Evolutionary conservation across 768 basidiomycete genomes (phyloP).

Genomic region (Russula lepida): DNA sequence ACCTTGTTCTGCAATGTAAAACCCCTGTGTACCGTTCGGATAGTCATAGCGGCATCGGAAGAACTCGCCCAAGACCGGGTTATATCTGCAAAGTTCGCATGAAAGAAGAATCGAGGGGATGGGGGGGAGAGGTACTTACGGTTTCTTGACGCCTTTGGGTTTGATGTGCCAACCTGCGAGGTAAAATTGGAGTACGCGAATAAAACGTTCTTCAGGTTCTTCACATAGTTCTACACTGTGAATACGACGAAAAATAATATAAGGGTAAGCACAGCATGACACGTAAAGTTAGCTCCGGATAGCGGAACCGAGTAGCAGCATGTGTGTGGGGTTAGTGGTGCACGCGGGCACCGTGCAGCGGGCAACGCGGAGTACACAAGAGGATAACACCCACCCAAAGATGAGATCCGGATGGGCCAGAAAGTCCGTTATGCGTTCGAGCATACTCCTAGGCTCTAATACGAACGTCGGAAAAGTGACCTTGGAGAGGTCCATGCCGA

Average conservation of each 20-base stretch:
- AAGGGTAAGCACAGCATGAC: not conserved
- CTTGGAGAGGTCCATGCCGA: conserved; percentile 94
- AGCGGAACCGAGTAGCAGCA: not conserved
- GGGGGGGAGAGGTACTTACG: conserved; percentile 44
- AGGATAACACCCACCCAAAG: conserved; percentile 60
- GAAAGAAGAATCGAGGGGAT: conserved; percentile 4
- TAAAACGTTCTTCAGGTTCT: conserved; percentile 84
- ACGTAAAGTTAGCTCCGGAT: not conserved
- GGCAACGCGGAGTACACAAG: not conserved
- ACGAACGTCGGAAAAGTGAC: conserved; percentile 95
- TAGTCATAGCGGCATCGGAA: conserved; percentile 96
- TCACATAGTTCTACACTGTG: conserved; percentile 68
- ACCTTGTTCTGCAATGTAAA: conserved; percentile 97
- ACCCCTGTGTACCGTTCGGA: conserved; percentile 82
- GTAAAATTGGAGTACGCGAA: conserved; percentile 88
- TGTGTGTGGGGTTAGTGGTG: not conserved
- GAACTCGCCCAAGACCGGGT: conserved; percentile 95
- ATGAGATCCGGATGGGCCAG: conserved; percentile 98
- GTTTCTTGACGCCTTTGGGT: conserved; percentile 99
- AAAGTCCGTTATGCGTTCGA: conserved; percentile 98
- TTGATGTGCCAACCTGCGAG: conserved; percentile 99
- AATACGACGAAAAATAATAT: conserved; percentile 2
- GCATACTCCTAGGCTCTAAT: conserved; percentile 92
- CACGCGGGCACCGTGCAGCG: conserved; percentile 2
- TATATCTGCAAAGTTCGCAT: conserved; percentile 53